Evolutionary conservation across 164 flowering plant species (phyloP), one percentile per base, ranked within the genome.

Genomic region (Buxus sempervirens): DNA sequence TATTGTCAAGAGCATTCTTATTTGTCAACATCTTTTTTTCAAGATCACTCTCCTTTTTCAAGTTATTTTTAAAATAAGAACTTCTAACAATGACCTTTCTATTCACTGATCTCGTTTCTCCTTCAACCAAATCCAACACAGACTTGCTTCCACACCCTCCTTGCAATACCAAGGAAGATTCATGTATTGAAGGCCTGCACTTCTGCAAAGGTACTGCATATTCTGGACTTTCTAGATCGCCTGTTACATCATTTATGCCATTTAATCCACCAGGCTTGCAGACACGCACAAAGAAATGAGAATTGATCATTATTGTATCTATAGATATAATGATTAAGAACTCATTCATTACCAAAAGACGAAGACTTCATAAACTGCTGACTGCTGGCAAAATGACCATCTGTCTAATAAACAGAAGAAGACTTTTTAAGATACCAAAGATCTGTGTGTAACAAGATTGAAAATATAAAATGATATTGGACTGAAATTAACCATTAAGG

Each of bases 51-150:
- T 79, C 72, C 36, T 58, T 66, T 55, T 15, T 73, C 58, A 68
- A 49, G 65, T 84, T 81, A 54, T 69, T 73, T 80, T 76, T 77
- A 75, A 90, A 90, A 79, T 82, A 87, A 22, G 78, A 62, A 80
- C 92, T 88, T 69, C 83, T 89, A 45, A 81, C 78, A 24, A 76
- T 65, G 69, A 69, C 78, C 70, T 76, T 84, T 58, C 76, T 72
- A 53, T 57, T 75, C 38, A 27, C 77, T 26, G 20, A 38, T 72
- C 77, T 67, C 20, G 65, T 71, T 76, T 78, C 77, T 23, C 70
- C 76, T 24, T 65, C 79, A 75, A 58, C 70, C 25, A 70, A 65
- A 64, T 72, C 77, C 12, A 60, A 48, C 15, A 51, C 63, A 45
- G 60, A 27, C 56, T 77, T 70, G 55, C 23, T 13, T 55, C 76